Percentiles rank a stretch among this genome's conserved stretches.
Evolutionary conservation across 441 rosid species (phyloP).

Genomic region (Pelargonium australe): DNA sequence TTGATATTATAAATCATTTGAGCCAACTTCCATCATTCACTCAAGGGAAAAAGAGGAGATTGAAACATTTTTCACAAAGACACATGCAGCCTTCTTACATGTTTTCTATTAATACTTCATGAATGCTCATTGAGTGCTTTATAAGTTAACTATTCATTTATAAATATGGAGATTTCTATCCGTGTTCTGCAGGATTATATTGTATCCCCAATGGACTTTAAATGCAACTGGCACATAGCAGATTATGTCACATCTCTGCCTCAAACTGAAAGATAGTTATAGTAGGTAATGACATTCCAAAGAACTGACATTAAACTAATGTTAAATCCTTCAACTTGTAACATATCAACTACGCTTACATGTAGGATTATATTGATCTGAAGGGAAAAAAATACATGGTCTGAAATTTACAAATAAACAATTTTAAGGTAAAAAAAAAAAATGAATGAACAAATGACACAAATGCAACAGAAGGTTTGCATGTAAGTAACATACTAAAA

Average conservation of each 20-base stretch:
- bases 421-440: background rate
- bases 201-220: background rate
- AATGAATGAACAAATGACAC: background rate
- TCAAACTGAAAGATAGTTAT: no score
- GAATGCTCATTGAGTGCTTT: background rate
- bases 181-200: background rate
- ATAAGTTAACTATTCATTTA: background rate
- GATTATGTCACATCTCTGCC: no score
- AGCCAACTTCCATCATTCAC: no score
- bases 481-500: background rate
- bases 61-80: background rate
- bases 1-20: no score
- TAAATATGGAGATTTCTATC: background rate
- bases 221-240: no score
- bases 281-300: no score
- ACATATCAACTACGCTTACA: background rate
- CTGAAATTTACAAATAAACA: background rate
- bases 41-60: no score
- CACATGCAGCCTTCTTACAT: background rate
- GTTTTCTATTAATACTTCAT: background rate
- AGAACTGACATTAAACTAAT: background rate
- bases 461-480: background rate
- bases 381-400: no score
- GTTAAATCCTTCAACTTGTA: background rate
- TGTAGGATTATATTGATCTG: background rate